Conservation (phyloP, 306 rosid species). For the Trifolium dubium region DNA sequence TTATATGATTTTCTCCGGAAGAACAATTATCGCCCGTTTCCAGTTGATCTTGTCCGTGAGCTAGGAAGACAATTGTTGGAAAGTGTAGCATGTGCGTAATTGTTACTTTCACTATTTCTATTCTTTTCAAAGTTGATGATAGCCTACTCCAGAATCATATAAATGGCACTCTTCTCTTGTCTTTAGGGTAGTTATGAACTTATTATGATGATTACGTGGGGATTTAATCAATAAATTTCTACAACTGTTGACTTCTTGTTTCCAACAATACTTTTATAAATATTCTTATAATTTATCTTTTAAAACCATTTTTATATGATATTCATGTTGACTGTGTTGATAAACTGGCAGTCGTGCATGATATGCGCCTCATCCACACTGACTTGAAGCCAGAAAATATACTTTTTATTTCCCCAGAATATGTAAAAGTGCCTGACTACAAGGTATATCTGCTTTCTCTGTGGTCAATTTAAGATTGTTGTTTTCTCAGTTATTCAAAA, state of each 20-base stretch:
- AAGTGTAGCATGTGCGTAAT: constrained; percentile 19
- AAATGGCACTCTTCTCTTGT: neutral
- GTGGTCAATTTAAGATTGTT: neutral
- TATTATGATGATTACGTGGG: neutral
- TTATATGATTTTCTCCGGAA: constrained; percentile 30
- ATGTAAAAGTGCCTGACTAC: constrained; percentile 30
- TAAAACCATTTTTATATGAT: constrained; percentile 1
- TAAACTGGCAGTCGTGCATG: constrained; percentile 29
- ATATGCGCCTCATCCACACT: constrained; percentile 31
- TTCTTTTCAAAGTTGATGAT: neutral
- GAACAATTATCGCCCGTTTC: constrained; percentile 31
- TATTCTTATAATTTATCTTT: neutral
- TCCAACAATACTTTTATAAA: neutral
- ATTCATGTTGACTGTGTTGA: constrained; percentile 7
- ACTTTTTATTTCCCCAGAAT: constrained; percentile 27
- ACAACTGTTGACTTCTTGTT: neutral
- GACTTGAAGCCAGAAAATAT: constrained; percentile 33
- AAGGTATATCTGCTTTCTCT: constrained; percentile 16
- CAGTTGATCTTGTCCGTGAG: constrained; percentile 27
- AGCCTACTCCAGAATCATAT: neutral
- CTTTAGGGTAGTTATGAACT: neutral
- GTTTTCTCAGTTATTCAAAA: neutral
- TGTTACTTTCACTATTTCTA: neutral
- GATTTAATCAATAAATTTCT: neutral
- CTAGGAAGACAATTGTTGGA: constrained; percentile 29